A percentile compares a stretch with the other conserved stretches of the same genome.
Evolutionary conservation across 2,329 filamentous ascomycete species (phyloP).

Genomic region (Onygenales sp.): DNA sequence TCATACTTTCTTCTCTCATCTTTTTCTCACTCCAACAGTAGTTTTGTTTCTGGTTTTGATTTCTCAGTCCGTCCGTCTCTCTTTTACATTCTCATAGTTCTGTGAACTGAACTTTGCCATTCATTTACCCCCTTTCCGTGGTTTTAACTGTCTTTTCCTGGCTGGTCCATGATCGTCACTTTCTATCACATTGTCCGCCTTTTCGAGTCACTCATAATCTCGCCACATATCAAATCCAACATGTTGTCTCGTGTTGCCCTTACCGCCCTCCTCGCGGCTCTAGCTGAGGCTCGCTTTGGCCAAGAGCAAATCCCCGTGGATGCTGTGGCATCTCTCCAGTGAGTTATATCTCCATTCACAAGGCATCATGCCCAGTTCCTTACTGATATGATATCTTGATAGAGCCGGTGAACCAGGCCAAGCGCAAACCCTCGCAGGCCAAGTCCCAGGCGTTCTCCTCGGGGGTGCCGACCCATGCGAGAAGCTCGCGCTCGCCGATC

Average conservation of each 20-base stretch:
- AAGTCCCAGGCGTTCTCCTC: conserved; percentile 52
- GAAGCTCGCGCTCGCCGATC: conserved; percentile 56
- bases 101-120: not conserved
- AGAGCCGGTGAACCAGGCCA: conserved; percentile 46
- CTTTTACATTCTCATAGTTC: not conserved
- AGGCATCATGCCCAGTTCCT: not conserved
- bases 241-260: not conserved
- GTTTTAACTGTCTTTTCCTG: not conserved
- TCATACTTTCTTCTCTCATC: not conserved
- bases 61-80: not conserved
- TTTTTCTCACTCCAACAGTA: not conserved
- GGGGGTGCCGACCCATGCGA: conserved; percentile 57
- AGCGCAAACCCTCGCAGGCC: conserved; percentile 55
- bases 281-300: not conserved
- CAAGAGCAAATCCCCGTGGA: not conserved
- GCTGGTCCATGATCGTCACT: not conserved
- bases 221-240: not conserved
- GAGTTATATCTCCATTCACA: not conserved
- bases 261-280: not conserved
- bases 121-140: not conserved
- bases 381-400: not conserved
- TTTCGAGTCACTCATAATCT: not conserved
- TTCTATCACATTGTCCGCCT: not conserved
- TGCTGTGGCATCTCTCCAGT: not conserved
- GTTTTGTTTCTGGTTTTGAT: not conserved